phyloP scores from a whole-genome alignment of 108 stramenopile species.

The Halocafeteria seosinensis region DNA sequence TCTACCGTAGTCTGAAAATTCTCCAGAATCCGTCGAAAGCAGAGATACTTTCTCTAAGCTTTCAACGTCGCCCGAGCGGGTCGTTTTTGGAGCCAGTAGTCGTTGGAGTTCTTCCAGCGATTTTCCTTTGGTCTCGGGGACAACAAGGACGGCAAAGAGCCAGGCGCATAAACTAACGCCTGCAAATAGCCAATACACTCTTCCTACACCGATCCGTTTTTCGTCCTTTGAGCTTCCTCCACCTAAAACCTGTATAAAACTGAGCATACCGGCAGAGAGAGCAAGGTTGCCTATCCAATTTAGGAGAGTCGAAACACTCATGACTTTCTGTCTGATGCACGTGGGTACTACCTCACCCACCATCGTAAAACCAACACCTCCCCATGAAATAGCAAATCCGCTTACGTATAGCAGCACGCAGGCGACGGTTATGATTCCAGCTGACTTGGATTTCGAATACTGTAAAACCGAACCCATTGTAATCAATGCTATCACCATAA shows the following conservation, averaged over 20 bases:
- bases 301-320: constrained; percentile 16
- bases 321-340: constrained; percentile 17
- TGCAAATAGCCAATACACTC: neutral
- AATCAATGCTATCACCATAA: constrained; percentile 16
- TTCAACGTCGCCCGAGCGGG: too few relatives aligned
- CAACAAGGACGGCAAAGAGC: neutral
- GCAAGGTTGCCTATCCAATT: constrained; percentile 20
- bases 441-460: neutral
- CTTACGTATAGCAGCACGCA: constrained; percentile 21
- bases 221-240: neutral
- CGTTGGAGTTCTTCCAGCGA: constrained; percentile 9
- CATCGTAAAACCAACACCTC: constrained; percentile 19
- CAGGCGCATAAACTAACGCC: neutral
- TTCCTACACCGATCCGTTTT: neutral
- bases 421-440: constrained; percentile 9
- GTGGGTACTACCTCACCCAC: constrained; percentile 32
- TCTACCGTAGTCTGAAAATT: too few relatives aligned
- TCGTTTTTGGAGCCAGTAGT: neutral
- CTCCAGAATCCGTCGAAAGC: too few relatives aligned
- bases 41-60: too few relatives aligned
- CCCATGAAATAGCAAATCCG: constrained; percentile 25
- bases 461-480: constrained; percentile 2
- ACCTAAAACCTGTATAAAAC: neutral
- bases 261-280: neutral
- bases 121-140: constrained; percentile 14